phyloP scores from a whole-genome alignment of 1,139 yeast genomes.

The Scheffersomyces illinoinensis region DNA sequence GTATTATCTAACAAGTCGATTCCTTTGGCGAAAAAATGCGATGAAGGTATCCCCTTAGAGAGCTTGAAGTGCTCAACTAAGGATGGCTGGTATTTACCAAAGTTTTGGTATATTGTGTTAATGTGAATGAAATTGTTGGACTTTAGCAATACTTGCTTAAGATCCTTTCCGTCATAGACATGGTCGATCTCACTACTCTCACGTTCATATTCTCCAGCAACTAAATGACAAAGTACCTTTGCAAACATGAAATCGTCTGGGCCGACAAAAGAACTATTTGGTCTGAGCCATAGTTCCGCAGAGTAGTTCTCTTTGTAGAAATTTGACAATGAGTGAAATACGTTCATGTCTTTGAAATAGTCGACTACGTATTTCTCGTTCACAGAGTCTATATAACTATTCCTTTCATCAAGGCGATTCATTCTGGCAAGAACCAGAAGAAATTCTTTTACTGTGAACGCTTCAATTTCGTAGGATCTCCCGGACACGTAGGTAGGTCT shows the following conservation, averaged over 20 bases:
- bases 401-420: background rate
- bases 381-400: background rate
- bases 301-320: background rate
- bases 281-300: constrained; percentile 1
- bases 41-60: background rate
- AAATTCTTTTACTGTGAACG: constrained; percentile 1
- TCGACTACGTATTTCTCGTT: background rate
- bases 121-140: constrained; percentile 18
- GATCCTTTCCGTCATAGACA: background rate
- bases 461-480: background rate
- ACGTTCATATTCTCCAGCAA: background rate
- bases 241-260: constrained; percentile 11
- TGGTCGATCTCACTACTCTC: background rate
- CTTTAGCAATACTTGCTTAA: background rate
- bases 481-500: background rate
- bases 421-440: background rate
- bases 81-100: background rate
- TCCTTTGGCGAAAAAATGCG: background rate
- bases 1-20: background rate
- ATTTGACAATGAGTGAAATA: background rate
- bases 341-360: background rate
- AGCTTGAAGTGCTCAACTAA: background rate
- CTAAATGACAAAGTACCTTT: constrained; percentile 8
- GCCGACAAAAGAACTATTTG: constrained; percentile 1
- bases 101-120: constrained; percentile 10